Percentiles rank a stretch among this genome's conserved stretches.
phyloP scores from a whole-genome alignment of 345 rosid species.

The Sisymbrium irio region DNA sequence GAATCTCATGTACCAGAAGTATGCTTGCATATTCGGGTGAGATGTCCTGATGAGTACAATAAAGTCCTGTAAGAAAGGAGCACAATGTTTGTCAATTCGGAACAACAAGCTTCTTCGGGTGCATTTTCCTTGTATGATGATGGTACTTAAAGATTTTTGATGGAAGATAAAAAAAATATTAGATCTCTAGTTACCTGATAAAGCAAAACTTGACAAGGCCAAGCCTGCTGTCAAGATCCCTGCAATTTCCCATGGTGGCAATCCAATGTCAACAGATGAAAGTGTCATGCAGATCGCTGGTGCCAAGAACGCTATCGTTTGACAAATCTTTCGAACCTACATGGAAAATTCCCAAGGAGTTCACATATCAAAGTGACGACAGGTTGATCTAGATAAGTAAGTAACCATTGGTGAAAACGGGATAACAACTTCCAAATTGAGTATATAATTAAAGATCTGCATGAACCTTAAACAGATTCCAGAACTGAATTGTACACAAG shows the following conservation, averaged over 20 bases:
- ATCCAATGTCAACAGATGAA: constrained; percentile 82
- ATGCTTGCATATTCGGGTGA: constrained; percentile 94
- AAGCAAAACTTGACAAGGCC: constrained; percentile 88
- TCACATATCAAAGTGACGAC: constrained; percentile 6
- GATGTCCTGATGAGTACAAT: constrained; percentile 97
- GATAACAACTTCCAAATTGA: not conserved
- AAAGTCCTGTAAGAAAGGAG: constrained; percentile 35
- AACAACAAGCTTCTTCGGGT: not conserved
- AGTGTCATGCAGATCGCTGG: constrained; percentile 90
- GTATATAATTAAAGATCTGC: not conserved
- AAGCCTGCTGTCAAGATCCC: constrained; percentile 84
- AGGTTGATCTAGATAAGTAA: not conserved
- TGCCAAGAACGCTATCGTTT: constrained; percentile 79
- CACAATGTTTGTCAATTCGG: not conserved
- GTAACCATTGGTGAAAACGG: not conserved
- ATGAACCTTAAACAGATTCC: constrained; percentile 7
- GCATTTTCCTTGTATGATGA: not conserved
- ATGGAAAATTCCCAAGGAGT: constrained; percentile 21
- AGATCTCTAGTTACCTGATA: constrained; percentile 59
- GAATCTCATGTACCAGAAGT: constrained; percentile 52
- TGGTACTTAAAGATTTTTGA: constrained; percentile 6
- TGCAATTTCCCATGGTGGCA: constrained; percentile 90
- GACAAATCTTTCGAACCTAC: constrained; percentile 93
- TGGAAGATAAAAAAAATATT: not conserved
- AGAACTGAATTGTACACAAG: constrained; percentile 5